Evolutionary conservation across 2,329 filamentous ascomycete species (phyloP).

Genomic region (Nakataea oryzae): DNA sequence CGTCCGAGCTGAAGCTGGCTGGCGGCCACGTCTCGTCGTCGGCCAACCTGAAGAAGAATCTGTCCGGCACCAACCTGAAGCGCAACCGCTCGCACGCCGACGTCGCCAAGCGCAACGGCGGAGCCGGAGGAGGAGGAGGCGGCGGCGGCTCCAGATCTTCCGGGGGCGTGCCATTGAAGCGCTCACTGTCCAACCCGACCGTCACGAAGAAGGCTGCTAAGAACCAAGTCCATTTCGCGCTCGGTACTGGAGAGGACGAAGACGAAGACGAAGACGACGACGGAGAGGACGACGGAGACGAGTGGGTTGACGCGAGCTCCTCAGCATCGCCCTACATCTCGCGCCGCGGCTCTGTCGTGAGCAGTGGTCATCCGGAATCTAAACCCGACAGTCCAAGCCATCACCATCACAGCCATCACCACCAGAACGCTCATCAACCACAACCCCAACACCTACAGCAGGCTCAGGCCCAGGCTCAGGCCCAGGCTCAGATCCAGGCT

Average conservation of each 20-base stretch:
- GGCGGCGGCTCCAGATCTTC: background rate
- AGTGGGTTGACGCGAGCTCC: conserved; percentile 57
- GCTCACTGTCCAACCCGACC: conserved; percentile 39
- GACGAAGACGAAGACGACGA: conserved; percentile 18
- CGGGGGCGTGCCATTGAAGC: conserved; percentile 28
- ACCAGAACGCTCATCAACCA: background rate
- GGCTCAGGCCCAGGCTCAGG: no score
- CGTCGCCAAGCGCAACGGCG: conserved; percentile 35
- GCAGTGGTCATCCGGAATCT: conserved; percentile 27
- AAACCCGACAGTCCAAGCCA: background rate
- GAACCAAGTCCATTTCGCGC: conserved; percentile 51
- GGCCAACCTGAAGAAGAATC: conserved; percentile 39
- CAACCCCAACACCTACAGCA: no score
- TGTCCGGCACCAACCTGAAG: conserved; percentile 44
- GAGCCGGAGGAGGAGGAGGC: conserved; percentile 29
- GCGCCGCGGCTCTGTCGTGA: conserved; percentile 36
- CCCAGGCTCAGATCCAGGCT: no score
- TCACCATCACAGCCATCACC: background rate
- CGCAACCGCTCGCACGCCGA: conserved; percentile 51
- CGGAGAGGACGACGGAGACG: conserved; percentile 37
- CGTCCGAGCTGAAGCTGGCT: conserved; percentile 34
- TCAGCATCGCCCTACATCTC: conserved; percentile 51
- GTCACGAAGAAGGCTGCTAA: conserved; percentile 30
- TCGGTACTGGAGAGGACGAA: conserved; percentile 33
- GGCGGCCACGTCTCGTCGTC: conserved; percentile 27